phyloP scores from a whole-genome alignment of 352 stramenopile genomes.

The Phytophthora podocarpi region DNA sequence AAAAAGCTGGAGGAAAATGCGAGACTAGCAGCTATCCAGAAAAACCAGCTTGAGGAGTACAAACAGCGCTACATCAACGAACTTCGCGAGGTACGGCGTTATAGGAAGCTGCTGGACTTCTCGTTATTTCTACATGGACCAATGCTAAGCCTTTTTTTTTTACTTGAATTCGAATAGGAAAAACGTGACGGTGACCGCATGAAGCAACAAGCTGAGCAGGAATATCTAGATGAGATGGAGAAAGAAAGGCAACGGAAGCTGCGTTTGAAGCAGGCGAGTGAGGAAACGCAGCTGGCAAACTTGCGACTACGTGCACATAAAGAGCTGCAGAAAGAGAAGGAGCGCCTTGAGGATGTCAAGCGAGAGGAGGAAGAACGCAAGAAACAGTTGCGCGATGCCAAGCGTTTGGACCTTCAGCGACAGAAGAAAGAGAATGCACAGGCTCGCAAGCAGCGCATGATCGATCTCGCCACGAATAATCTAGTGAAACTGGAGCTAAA shows the following conservation, averaged over 20 bases:
- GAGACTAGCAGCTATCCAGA: slow-evolving; percentile 62
- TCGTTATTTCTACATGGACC: too few species aligned
- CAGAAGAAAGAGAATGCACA: slow-evolving; percentile 65
- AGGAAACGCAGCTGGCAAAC: slow-evolving; percentile 75
- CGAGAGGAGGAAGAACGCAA: slow-evolving; percentile 76
- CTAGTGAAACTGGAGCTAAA: slow-evolving; percentile 71
- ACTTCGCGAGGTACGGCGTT: slow-evolving; percentile 66
- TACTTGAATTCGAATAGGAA: slow-evolving; percentile 42
- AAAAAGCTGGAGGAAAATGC: slow-evolving; percentile 54
- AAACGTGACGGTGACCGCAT: slow-evolving; percentile 73
- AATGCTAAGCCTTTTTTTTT: too few species aligned
- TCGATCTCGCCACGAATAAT: slow-evolving; percentile 78
- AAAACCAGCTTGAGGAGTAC: slow-evolving; percentile 84
- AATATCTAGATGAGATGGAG: slow-evolving; percentile 60
- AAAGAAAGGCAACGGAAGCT: slow-evolving; percentile 49
- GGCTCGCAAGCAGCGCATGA: slow-evolving; percentile 83
- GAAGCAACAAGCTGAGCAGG: slow-evolving; percentile 63
- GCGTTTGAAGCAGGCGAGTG: slow-evolving; percentile 53
- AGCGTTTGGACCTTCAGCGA: slow-evolving; percentile 61
- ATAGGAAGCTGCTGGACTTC: too few species aligned
- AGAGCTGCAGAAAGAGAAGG: slow-evolving; percentile 58
- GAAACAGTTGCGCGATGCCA: slow-evolving; percentile 65
- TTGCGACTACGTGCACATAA: slow-evolving; percentile 64
- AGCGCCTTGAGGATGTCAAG: slow-evolving; percentile 68
- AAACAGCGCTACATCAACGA: slow-evolving; percentile 81